Conservation (phyloP, 2,329 filamentous ascomycete genomes). For the Fusarium tanahbumbuense region DNA sequence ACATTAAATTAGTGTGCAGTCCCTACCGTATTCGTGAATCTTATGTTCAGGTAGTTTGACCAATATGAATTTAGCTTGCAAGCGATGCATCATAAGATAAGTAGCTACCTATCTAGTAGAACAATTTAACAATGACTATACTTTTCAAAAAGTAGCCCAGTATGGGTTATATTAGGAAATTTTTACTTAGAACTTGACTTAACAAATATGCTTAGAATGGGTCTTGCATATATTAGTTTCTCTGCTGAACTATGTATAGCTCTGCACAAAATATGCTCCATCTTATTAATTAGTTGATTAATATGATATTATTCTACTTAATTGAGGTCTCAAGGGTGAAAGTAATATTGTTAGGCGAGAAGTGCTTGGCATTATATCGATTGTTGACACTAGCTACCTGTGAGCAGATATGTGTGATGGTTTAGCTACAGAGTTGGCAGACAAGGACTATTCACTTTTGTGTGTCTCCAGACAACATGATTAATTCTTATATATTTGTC, state of each 20-base stretch:
- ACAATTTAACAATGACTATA: neutral
- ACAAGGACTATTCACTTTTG: neutral
- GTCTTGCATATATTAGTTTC: neutral
- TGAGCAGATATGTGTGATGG: neutral
- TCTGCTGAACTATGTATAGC: neutral
- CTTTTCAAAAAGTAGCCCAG: neutral
- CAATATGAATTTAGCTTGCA: neutral
- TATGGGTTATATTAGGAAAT: neutral
- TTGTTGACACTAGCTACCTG: neutral
- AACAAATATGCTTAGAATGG: neutral
- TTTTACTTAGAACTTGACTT: neutral
- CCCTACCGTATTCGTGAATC: neutral
- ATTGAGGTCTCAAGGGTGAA: neutral
- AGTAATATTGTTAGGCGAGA: neutral
- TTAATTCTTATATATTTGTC: neutral
- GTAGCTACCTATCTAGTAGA: neutral
- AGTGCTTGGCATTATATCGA: neutral
- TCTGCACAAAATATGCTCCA: neutral
- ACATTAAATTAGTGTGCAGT: neutral
- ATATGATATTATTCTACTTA: accelerated
- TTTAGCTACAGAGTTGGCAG: neutral
- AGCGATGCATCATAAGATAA: neutral
- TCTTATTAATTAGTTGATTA: neutral
- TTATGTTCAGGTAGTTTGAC: neutral
- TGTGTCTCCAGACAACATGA: neutral